Evolutionary conservation across 2,329 filamentous ascomycete genomes (phyloP).

Genomic region (Monilinia aucupariae): DNA sequence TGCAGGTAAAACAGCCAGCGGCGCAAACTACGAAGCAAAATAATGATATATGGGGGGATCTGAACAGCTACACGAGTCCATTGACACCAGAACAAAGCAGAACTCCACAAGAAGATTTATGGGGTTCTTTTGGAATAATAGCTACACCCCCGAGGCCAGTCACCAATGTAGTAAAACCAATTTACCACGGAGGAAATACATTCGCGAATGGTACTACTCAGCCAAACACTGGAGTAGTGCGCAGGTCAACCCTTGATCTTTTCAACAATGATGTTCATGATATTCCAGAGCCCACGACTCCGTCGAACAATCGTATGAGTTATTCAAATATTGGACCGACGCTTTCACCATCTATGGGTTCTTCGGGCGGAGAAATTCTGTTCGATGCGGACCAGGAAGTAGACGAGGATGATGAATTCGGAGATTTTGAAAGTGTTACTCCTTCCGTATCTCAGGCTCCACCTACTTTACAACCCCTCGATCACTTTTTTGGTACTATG

Average conservation of each 20-base stretch:
- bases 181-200: slow-evolving; percentile 18
- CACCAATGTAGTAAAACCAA: slow-evolving; percentile 15
- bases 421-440: slow-evolving; percentile 59
- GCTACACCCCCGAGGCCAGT: slow-evolving; percentile 16
- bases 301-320: slow-evolving; percentile 8
- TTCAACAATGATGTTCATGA: slow-evolving; percentile 26
- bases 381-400: slow-evolving; percentile 38
- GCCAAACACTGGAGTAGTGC: slow-evolving; percentile 21
- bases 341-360: slow-evolving; percentile 17
- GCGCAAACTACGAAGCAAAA: slow-evolving; percentile 13
- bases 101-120: slow-evolving; percentile 28
- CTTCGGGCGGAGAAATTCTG: slow-evolving; percentile 31
- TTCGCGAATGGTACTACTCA: slow-evolving; percentile 12
- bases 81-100: slow-evolving; percentile 8
- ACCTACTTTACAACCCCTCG: slow-evolving; percentile 25
- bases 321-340: not conserved
- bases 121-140: slow-evolving; percentile 30
- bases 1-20: slow-evolving; percentile 9
- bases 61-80: slow-evolving; percentile 23
- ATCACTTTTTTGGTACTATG: slow-evolving; percentile 34
- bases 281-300: slow-evolving; percentile 13
- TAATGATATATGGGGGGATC: slow-evolving; percentile 28
- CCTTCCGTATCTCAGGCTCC: slow-evolving; percentile 22
- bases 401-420: slow-evolving; percentile 58
- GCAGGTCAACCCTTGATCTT: slow-evolving; percentile 29